Percentiles rank a stretch among this genome's conserved stretches.
Evolutionary conservation across 2,329 filamentous ascomycete species (phyloP).

Genomic region (Ophiostoma sp.): DNA sequence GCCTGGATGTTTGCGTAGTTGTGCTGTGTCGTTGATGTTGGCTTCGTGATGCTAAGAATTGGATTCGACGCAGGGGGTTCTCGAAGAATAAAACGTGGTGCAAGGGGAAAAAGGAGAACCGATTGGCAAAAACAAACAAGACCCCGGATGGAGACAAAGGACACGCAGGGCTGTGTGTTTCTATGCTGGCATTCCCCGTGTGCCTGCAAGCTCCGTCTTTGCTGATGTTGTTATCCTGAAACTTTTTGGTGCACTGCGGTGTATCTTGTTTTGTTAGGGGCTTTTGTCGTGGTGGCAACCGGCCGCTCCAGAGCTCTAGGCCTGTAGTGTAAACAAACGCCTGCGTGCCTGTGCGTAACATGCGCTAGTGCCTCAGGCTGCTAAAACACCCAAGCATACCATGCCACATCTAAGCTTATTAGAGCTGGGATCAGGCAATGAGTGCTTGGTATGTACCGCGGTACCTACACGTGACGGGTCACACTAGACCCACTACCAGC

Average conservation of each 20-base stretch:
- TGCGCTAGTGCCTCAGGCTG: slow-evolving; percentile 20
- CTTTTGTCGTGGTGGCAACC: slow-evolving; percentile 32
- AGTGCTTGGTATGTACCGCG: no score
- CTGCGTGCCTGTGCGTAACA: background rate
- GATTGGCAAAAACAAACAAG: background rate
- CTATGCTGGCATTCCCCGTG: background rate
- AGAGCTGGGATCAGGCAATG: background rate
- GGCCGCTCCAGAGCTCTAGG: slow-evolving; percentile 20
- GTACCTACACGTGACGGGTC: background rate
- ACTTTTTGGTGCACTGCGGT: background rate
- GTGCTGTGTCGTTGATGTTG: background rate
- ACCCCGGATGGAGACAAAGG: slow-evolving; percentile 1
- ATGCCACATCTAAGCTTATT: background rate
- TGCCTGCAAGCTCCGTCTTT: background rate
- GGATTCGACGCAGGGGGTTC: background rate
- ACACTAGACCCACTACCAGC: background rate
- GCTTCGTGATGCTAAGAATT: background rate
- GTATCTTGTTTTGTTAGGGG: background rate
- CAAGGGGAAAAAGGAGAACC: background rate
- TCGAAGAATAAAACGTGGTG: background rate
- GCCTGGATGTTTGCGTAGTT: background rate
- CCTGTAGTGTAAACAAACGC: slow-evolving; percentile 28
- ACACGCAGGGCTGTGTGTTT: background rate
- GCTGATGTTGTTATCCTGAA: background rate
- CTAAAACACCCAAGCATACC: background rate